A percentile compares a stretch with the other conserved stretches of the same genome.
These are phyloP conservation scores for Postia placenta DNA, from an alignment of 768 basidiomycete genomes.

Conservation along the genomic window DNA sequence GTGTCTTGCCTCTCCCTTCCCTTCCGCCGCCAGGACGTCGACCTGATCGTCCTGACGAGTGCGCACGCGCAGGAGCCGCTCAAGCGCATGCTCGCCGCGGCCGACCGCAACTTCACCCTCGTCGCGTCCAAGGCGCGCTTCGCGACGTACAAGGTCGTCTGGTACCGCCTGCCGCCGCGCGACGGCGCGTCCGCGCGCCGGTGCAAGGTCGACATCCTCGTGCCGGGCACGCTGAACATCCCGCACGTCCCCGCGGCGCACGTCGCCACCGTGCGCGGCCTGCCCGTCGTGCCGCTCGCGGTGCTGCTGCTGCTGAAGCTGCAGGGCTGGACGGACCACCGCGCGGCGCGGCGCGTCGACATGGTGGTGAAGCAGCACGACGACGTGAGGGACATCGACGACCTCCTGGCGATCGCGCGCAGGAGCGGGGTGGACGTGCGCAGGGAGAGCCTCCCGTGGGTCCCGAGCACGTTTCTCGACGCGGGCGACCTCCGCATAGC, in stretches of 20 bases:
- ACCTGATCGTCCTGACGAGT: constrained; percentile 36
- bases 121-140: constrained; percentile 29
- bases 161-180: constrained; percentile 24
- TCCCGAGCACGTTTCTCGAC: constrained; percentile 1
- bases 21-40: constrained; percentile 34
- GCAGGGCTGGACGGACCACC: constrained; percentile 25
- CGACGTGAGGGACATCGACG: constrained; percentile 34
- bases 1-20: neutral
- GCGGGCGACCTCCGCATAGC: neutral
- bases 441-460: constrained; percentile 9
- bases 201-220: constrained; percentile 26
- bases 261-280: constrained; percentile 7
- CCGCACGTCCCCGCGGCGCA: constrained; percentile 14
- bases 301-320: constrained; percentile 25
- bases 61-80: constrained; percentile 30
- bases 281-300: constrained; percentile 24
- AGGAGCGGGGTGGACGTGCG: constrained; percentile 2
- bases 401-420: constrained; percentile 31
- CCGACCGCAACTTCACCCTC: constrained; percentile 31
- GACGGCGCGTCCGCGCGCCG: neutral
- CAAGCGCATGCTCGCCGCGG: constrained; percentile 30
- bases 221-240: constrained; percentile 21
- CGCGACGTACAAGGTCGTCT: constrained; percentile 38
- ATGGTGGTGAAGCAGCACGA: constrained; percentile 30
- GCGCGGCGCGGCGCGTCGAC: constrained; percentile 22